These are phyloP conservation scores for Pleurotus djamor DNA, from an alignment of 768 basidiomycete genomes.

Conservation along the genomic window DNA sequence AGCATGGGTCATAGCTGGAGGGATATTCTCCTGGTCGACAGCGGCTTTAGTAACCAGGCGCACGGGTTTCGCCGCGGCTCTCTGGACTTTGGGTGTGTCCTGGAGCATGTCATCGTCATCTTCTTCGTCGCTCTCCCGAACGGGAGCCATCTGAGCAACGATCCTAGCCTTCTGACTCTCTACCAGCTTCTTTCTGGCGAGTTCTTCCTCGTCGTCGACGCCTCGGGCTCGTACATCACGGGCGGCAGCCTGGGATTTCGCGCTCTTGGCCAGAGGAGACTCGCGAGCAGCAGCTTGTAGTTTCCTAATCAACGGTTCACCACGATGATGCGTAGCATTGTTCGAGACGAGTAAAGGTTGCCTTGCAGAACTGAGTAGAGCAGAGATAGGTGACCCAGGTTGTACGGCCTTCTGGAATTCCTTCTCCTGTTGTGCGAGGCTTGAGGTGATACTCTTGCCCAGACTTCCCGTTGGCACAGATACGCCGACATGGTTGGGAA, in stretches of 20 bases:
- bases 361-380: conserved; percentile 83
- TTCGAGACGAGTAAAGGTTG: conserved; percentile 80
- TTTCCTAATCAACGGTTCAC: conserved; percentile 28
- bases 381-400: conserved; percentile 92
- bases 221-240: conserved; percentile 28
- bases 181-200: conserved; percentile 64
- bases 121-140: conserved; percentile 38
- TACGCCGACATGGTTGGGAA: conserved; percentile 6
- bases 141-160: conserved; percentile 89
- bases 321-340: conserved; percentile 18
- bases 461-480: conserved; percentile 8
- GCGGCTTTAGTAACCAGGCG: background rate
- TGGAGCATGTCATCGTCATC: conserved; percentile 26
- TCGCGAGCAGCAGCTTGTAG: conserved; percentile 17
- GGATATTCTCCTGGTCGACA: conserved; percentile 28
- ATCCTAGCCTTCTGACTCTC: conserved; percentile 92
- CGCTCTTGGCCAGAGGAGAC: conserved; percentile 8
- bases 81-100: background rate
- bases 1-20: conserved; percentile 20
- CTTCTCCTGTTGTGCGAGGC: conserved; percentile 84
- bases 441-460: conserved; percentile 48
- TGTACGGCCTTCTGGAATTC: conserved; percentile 97
- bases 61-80: background rate
- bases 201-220: conserved; percentile 21
- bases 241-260: background rate